These are phyloP conservation scores for Alternaria arborescens DNA, from an alignment of 2,329 filamentous ascomycete genomes.

Conservation along the genomic window DNA sequence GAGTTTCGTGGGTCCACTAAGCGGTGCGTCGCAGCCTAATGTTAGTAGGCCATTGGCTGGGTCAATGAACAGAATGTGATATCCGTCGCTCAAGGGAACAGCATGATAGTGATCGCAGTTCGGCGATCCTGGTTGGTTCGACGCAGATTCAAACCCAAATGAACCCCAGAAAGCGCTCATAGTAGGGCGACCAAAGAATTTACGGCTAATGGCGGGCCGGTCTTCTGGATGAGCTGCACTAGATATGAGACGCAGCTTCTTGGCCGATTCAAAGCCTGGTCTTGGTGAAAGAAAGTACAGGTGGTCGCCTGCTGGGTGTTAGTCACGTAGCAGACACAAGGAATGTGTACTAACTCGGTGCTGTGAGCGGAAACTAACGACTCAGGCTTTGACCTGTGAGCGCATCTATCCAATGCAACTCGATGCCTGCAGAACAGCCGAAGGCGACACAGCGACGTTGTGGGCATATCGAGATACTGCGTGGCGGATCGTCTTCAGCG, in stretches of 20 bases:
- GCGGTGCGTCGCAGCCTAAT: constrained; percentile 68
- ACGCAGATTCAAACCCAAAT: constrained; percentile 31
- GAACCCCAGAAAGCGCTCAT: constrained; percentile 33
- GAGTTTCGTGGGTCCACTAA: constrained; percentile 65
- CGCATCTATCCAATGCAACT: constrained; percentile 68
- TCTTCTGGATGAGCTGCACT: constrained; percentile 61
- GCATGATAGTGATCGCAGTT: constrained; percentile 68
- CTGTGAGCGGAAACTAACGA: constrained; percentile 64
- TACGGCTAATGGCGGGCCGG: constrained; percentile 34
- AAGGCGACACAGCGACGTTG: constrained; percentile 71
- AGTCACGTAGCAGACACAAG: background rate
- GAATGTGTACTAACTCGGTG: constrained; percentile 50
- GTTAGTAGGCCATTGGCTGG: constrained; percentile 65
- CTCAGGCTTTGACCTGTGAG: constrained; percentile 60
- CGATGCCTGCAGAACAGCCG: constrained; percentile 69
- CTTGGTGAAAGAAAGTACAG: constrained; percentile 68
- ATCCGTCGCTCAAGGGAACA: constrained; percentile 70
- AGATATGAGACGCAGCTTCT: constrained; percentile 69
- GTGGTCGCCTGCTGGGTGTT: constrained; percentile 50
- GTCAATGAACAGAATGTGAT: constrained; percentile 72
- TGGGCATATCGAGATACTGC: constrained; percentile 72
- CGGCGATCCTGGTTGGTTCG: constrained; percentile 9
- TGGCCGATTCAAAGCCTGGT: constrained; percentile 60
- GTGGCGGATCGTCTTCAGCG: constrained; percentile 68
- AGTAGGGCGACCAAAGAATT: constrained; percentile 28